A percentile compares a stretch with the other conserved stretches of the same genome.
phyloP scores from a whole-genome alignment of 2,329 filamentous ascomycete genomes.

The Onygena corvina region DNA sequence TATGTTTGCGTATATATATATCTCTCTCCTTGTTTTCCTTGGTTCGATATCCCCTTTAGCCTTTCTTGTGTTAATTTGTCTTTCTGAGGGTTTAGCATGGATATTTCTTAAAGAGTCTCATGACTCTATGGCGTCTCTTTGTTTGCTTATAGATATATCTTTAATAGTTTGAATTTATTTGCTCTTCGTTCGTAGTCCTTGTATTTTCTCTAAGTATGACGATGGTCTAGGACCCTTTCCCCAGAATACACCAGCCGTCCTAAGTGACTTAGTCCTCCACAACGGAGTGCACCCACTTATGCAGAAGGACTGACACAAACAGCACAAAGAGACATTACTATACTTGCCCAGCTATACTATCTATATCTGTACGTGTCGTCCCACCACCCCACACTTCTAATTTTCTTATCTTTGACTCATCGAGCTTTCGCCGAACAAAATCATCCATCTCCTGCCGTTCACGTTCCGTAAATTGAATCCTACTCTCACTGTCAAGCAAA shows the following conservation, averaged over 20 bases:
- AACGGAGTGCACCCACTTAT: no score
- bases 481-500: conserved; percentile 3
- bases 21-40: not conserved
- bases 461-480: not conserved
- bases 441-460: conserved; percentile 6
- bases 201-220: no score
- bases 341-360: no score
- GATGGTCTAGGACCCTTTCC: no score
- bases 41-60: conserved; percentile 4
- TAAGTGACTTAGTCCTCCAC: no score
- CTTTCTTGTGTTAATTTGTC: not conserved
- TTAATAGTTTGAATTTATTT: conserved; percentile 1
- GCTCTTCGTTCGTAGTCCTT: no score
- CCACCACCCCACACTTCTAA: no score
- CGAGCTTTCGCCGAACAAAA: conserved; percentile 8
- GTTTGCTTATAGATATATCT: not conserved
- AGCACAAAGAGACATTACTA: no score
- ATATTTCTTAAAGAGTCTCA: conserved; percentile 4
- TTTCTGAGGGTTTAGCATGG: not conserved
- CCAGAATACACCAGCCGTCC: no score
- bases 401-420: conserved; percentile 3
- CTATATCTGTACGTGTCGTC: no score
- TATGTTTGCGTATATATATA: not conserved
- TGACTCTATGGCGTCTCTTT: not conserved
- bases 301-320: no score